Evolutionary conservation across 257 asterid genomes (phyloP).

Genomic region (Linderniella brevidens): DNA sequence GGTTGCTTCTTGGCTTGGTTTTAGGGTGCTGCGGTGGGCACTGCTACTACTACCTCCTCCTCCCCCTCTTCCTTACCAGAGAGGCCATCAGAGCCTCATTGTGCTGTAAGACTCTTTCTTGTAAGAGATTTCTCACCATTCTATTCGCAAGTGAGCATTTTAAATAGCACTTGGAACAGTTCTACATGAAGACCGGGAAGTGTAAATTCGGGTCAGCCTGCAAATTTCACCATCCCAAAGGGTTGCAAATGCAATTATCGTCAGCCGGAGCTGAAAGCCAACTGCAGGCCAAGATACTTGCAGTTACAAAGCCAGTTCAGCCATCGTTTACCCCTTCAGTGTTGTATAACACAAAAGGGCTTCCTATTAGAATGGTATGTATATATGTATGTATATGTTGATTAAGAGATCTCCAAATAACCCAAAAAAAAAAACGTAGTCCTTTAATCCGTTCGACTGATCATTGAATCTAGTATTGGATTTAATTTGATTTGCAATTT

Average conservation of each 20-base stretch:
- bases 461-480: background rate
- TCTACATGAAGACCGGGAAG: constrained; percentile 88
- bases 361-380: constrained; percentile 79
- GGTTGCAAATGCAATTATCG: constrained; percentile 27
- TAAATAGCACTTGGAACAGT: constrained; percentile 32
- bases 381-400: constrained; percentile 6
- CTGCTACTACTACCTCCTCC: constrained; percentile 1
- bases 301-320: constrained; percentile 11
- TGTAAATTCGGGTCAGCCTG: constrained; percentile 86
- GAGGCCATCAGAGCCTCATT: constrained; percentile 84
- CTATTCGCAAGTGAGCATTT: background rate
- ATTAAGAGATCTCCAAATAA: constrained; percentile 5
- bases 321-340: constrained; percentile 14
- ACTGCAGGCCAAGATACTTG: constrained; percentile 21
- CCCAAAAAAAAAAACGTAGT: background rate
- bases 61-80: constrained; percentile 52
- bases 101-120: constrained; percentile 36
- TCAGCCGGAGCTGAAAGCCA: constrained; percentile 26
- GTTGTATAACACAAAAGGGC: constrained; percentile 79
- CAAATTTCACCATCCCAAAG: constrained; percentile 95
- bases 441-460: no score
- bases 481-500: constrained; percentile 1
- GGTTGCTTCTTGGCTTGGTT: constrained; percentile 12
- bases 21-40: constrained; percentile 43
- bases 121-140: background rate